phyloP scores from a whole-genome alignment of 331 rosid species.

The Prunus yedoensis region DNA sequence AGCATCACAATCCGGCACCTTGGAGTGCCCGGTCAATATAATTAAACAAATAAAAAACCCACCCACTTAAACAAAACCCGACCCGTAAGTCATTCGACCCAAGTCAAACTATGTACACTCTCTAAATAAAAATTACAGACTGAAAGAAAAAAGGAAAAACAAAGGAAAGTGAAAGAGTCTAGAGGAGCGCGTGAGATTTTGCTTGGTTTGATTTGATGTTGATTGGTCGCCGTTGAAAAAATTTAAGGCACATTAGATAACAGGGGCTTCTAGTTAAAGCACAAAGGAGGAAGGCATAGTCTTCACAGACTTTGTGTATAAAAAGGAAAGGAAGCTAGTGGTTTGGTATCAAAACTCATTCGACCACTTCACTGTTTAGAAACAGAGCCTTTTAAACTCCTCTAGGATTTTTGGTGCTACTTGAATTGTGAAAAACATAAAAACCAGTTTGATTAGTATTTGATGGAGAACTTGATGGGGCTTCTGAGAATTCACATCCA shows the following conservation, averaged over 20 bases:
- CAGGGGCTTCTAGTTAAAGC: neutral
- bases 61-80: neutral
- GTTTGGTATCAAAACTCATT: too few relatives aligned
- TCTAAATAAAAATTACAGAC: neutral
- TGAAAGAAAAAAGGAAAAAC: too few relatives aligned
- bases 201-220: neutral
- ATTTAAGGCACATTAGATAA: neutral
- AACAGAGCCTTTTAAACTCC: too few relatives aligned
- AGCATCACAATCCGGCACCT: neutral
- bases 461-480: conserved; percentile 27
- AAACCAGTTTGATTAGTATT: too few relatives aligned
- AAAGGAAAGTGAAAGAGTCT: neutral
- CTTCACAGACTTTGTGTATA: neutral
- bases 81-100: neutral
- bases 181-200: neutral
- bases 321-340: neutral
- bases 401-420: too few relatives aligned
- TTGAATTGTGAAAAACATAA: too few relatives aligned
- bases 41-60: neutral
- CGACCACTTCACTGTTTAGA: too few relatives aligned
- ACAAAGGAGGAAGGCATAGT: too few relatives aligned
- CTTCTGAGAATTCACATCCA: conserved; percentile 25
- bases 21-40: neutral
- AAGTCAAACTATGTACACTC: neutral
- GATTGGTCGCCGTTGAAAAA: neutral